Base-by-base conservation (phyloP, 2,329 filamentous ascomycete species). In the Exophiala mesophila region DNA sequence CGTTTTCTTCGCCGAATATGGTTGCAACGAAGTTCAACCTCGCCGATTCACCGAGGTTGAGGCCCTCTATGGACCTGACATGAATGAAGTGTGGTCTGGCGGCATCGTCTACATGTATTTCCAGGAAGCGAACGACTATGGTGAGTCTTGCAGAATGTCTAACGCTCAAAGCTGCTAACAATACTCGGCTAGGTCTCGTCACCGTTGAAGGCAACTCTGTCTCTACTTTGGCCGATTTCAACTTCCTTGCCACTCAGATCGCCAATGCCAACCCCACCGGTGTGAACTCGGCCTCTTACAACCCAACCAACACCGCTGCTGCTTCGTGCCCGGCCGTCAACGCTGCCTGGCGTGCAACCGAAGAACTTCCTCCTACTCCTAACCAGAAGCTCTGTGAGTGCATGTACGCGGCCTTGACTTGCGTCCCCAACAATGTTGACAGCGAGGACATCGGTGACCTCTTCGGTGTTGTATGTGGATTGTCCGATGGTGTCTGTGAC, bases 81-180 rank as follows among this genome's bases (percentile, higher is more conserved):
- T 98, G 92, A 85, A 80, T 19, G 66, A 68, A 7, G 87, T 95
- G 60, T 92, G 92, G 80, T 94, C 86, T 43, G 92, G 92, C 57
- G 92, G 90, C 68, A 95, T 98, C 55, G 88, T 97, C 63, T 98
- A 97, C 78, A 94, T 95, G 88, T 98, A 92, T 74, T 90, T 88
- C 72, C 77, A 95, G 72, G 89, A 95, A 66, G 71, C 64, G 47
- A 97, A 97, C 72, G 72, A 96, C 63, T 98, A 87, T 60, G 92
- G 85, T 76, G 67, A 55, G 72, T 58, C 23, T 34, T 20, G 32
- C 7, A 26, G 29, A 37, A 32, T 21, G 8, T 31, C 6, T 3
- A 9, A n/a, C 15, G 24, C 34, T 50, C 47, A 45, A 55, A 38
- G 50, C 31, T 45, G 44, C 20, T 34, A 34, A 41, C 23, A 26